Base-by-base conservation (phyloP, 208 protist species). In the Trypanosoma theileri region DNA sequence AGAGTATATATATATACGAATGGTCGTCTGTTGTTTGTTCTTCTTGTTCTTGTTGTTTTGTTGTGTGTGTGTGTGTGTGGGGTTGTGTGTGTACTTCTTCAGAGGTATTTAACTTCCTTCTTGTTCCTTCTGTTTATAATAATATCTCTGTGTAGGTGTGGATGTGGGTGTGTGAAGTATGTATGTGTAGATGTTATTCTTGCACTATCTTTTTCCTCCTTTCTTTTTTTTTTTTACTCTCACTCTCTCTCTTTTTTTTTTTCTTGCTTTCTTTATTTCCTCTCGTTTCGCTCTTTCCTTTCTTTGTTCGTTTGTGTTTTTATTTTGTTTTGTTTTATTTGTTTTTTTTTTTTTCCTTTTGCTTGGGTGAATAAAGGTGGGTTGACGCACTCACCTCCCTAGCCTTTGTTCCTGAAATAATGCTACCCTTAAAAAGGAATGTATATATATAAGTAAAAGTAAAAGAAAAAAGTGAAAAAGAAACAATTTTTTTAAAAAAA, bases 1-100 rank as follows among this genome's bases (percentile, higher is more conserved):
- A 26, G 17, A 19, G 17, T 54, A 54, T 54, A 54, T 54, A 54
- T 54, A 54, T 54, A 54, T 54, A 54, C 7, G 6, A 19, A 21
- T n/a, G 21, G 16, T 26, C 21, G 7, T 54, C 50, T 54, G 50
- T 54, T n/a, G n/a, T n/a, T n/a, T n/a, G n/a, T n/a, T n/a, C n/a
- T n/a, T n/a, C n/a, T 45, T 45, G 41, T 45, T 45, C 12, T 12
- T 45, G 12, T 45, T 12, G 6, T 14, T 45, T 12, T 12, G 41
- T 45, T 45, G 12, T 14, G 6, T 45, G 12, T 10, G 12, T 45
- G 41, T 45, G 41, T 45, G 6, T 14, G 6, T 45, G 9, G 41
- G 12, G 12, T 14, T 45, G 12, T 45, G 12, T 45, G 12, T 45
- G 12, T n/a, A n/a, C n/a, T n/a, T n/a, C n/a, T n/a, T n/a, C n/a